Evolutionary conservation across 257 asterid species (phyloP).

Genomic region (Fraxinus quadrangulata): DNA sequence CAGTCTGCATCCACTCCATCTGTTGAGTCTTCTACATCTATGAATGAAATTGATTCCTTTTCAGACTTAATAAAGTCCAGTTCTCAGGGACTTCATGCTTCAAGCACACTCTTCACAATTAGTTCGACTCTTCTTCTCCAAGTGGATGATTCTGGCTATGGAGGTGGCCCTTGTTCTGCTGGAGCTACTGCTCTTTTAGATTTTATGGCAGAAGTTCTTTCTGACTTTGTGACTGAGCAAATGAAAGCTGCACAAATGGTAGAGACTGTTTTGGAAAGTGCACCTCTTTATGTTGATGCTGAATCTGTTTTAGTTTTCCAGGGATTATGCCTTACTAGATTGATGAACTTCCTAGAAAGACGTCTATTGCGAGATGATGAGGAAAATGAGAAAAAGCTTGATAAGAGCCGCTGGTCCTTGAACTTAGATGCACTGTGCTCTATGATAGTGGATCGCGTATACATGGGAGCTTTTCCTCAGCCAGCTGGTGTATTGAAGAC

Average conservation of each 20-base stretch:
- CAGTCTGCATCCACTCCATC: constrained; percentile 57
- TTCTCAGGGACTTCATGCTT: constrained; percentile 48
- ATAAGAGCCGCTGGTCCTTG: constrained; percentile 79
- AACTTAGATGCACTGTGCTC: constrained; percentile 88
- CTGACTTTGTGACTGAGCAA: constrained; percentile 83
- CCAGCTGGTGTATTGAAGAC: constrained; percentile 82
- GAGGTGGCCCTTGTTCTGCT: constrained; percentile 99
- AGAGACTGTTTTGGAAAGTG: constrained; percentile 82
- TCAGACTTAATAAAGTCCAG: constrained; percentile 48
- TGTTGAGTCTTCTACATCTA: constrained; percentile 57
- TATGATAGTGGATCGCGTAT: constrained; percentile 94
- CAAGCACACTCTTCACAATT: constrained; percentile 39
- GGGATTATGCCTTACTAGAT: constrained; percentile 85
- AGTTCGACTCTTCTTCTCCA: constrained; percentile 81
- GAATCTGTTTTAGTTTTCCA: constrained; percentile 92
- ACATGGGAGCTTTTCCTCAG: constrained; percentile 98
- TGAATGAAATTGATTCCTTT: constrained; percentile 55
- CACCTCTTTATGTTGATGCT: constrained; percentile 73
- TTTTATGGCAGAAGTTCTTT: constrained; percentile 89
- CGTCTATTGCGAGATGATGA: constrained; percentile 94
- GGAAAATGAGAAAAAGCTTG: constrained; percentile 86
- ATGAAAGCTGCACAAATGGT: constrained; percentile 66
- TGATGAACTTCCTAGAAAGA: constrained; percentile 94
- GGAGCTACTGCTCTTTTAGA: constrained; percentile 94
- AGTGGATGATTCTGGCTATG: constrained; percentile 95